Evolutionary conservation across 768 basidiomycete genomes (phyloP).

Genomic region (Suillus fuscotomentosus): DNA sequence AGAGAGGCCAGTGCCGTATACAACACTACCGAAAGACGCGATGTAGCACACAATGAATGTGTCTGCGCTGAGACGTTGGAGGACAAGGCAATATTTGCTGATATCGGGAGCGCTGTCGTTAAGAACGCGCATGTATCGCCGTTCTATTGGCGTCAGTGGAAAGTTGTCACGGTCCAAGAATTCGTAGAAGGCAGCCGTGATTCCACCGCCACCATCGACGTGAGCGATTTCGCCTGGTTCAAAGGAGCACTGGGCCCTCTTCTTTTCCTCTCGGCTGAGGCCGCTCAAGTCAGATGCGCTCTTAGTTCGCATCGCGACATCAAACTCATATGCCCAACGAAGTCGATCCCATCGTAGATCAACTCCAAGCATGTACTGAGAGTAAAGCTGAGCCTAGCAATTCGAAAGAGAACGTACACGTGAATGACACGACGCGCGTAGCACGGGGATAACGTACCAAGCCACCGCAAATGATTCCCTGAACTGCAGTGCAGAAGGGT

Average conservation of each 20-base stretch:
- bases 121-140: not conserved
- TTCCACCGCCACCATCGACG: conserved; percentile 9
- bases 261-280: conserved; percentile 3
- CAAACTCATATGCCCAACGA: conserved; percentile 12
- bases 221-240: conserved; percentile 13
- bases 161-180: conserved; percentile 5
- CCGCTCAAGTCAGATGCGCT: not conserved
- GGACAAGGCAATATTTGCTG: conserved; percentile 31
- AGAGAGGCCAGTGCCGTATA: conserved; percentile 19
- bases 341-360: conserved; percentile 11
- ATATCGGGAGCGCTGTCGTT: not conserved
- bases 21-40: conserved; percentile 33
- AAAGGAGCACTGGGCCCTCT: conserved; percentile 3
- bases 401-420: not conserved
- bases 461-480: not conserved
- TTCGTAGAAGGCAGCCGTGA: conserved; percentile 9
- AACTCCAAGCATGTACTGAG: conserved; percentile 8
- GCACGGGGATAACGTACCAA: not conserved
- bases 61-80: conserved; percentile 26
- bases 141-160: conserved; percentile 6
- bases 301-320: conserved; percentile 9
- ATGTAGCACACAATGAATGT: conserved; percentile 37
- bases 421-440: not conserved
- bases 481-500: not conserved
- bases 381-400: not conserved